Evolutionary conservation across 2,329 filamentous ascomycete species (phyloP), one percentile per base, ranked within the genome.

Genomic region (Fusarium illudens): DNA sequence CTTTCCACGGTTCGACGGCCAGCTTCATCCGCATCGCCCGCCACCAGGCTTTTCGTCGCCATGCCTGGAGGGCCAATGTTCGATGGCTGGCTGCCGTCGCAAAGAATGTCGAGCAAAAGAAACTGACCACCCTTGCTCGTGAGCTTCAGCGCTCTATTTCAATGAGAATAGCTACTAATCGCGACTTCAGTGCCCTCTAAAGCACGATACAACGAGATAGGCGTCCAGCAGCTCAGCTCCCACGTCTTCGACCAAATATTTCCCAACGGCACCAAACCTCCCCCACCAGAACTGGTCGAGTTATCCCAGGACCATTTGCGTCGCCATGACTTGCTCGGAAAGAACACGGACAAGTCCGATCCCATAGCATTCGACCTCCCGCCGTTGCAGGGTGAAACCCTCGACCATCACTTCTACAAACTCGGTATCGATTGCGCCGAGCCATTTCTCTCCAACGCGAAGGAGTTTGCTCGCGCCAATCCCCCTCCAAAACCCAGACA

Each of bases 341-440:
- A 97, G 84, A 96, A 94, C 68, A 93, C 92, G 73, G 94, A 96
- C 78, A 88, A 87, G 51, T 82, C 84, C 27, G 81, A 85, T 0
- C 93, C 96, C 1, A 90, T 99, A 74, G 92, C 89, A 11, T 97
- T 99, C 77, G 90, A 97, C 72, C 82, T 98, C 4, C 96, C 96
- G 0, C 79, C 84, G 1, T 84, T 99, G 1, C 90, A 94, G 63
- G 96, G 96, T 13, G 77, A 86, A 29, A 93, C 91, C 0, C 83
- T 99, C 11, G 96, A 99, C 77, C 94, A 98, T 77, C 96, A 99
- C 79, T 99, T 99, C 75, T 85, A 93, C 80, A 94, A 89, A 76
- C 86, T 99, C 10, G 96, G 95, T 22, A 85, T 91, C 76, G 93
- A 97, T 77, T 90, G 91, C 42, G 92, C 94, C 5, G 93, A 97